Evolutionary conservation across 2,329 filamentous ascomycete genomes (phyloP).

Genomic region (Didymellaceae sp.): DNA sequence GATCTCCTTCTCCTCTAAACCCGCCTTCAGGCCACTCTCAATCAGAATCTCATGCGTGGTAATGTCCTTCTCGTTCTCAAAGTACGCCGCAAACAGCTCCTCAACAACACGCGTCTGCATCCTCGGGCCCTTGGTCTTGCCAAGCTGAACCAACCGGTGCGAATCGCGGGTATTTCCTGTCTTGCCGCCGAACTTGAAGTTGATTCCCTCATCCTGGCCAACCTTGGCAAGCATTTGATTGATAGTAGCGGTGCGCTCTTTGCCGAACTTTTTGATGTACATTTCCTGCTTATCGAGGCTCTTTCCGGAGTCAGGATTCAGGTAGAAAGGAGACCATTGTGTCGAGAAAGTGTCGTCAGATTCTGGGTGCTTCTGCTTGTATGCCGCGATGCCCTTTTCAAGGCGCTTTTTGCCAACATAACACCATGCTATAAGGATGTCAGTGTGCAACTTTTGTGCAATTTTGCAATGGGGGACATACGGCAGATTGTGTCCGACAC

Average conservation of each 20-base stretch:
- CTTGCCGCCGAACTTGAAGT: slow-evolving; percentile 73
- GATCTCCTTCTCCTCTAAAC: slow-evolving; percentile 52
- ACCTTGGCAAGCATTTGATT: slow-evolving; percentile 62
- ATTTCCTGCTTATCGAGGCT: slow-evolving; percentile 62
- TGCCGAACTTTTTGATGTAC: slow-evolving; percentile 69
- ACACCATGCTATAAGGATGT: slow-evolving; percentile 53
- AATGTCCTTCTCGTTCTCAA: slow-evolving; percentile 58
- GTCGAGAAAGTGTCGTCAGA: slow-evolving; percentile 73
- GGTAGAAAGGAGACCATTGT: slow-evolving; percentile 80
- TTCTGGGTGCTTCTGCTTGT: slow-evolving; percentile 66
- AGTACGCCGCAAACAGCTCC: slow-evolving; percentile 52
- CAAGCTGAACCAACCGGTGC: slow-evolving; percentile 75
- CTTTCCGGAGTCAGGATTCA: slow-evolving; percentile 70
- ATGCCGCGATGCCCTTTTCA: slow-evolving; percentile 71
- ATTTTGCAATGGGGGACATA: slow-evolving; percentile 45
- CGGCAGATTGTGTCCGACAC: slow-evolving; percentile 85
- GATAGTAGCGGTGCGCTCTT: slow-evolving; percentile 65
- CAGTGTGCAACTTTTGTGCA: slow-evolving; percentile 9
- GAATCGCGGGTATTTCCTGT: slow-evolving; percentile 80
- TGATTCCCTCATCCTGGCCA: slow-evolving; percentile 71
- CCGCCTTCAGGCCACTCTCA: slow-evolving; percentile 52
- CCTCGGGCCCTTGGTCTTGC: slow-evolving; percentile 59
- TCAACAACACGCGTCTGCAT: slow-evolving; percentile 55
- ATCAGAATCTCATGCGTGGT: slow-evolving; percentile 51
- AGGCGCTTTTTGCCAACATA: slow-evolving; percentile 82